Percentiles rank a stretch among this genome's conserved stretches.
Evolutionary conservation across 345 rosid species (phyloP).

Genomic region (Adansonia digitata): DNA sequence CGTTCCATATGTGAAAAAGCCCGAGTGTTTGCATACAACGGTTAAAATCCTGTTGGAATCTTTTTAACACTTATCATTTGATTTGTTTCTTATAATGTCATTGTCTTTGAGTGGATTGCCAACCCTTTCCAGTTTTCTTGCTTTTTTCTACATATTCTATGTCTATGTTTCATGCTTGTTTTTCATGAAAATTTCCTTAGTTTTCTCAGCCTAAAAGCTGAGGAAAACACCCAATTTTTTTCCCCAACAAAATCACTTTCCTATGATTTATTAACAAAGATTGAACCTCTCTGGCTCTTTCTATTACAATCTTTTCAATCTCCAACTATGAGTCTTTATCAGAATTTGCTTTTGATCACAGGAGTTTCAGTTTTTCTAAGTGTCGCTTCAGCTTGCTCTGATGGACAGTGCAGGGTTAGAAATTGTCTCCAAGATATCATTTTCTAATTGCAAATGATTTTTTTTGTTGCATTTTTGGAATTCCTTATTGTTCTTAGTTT

Average conservation of each 20-base stretch:
- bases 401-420: conserved; percentile 49
- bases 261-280: background rate
- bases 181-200: conserved; percentile 7
- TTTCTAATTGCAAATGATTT: background rate
- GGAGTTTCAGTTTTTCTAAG: conserved; percentile 15
- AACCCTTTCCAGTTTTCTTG: conserved; percentile 2
- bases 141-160: background rate
- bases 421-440: background rate
- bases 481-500: background rate
- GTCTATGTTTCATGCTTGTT: background rate
- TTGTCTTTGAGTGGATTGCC: conserved; percentile 15
- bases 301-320: background rate
- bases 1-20: background rate
- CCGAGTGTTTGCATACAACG: background rate
- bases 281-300: background rate
- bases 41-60: background rate
- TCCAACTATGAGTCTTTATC: conserved; percentile 24
- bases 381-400: conserved; percentile 34
- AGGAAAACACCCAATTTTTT: background rate
- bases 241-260: background rate
- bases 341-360: conserved; percentile 15
- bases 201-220: conserved; percentile 23
- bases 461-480: background rate
- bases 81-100: background rate
- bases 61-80: background rate